A percentile compares a stretch with the other conserved stretches of the same genome.
phyloP scores from a whole-genome alignment of 345 rosid species.

The Ceriops tagal region DNA sequence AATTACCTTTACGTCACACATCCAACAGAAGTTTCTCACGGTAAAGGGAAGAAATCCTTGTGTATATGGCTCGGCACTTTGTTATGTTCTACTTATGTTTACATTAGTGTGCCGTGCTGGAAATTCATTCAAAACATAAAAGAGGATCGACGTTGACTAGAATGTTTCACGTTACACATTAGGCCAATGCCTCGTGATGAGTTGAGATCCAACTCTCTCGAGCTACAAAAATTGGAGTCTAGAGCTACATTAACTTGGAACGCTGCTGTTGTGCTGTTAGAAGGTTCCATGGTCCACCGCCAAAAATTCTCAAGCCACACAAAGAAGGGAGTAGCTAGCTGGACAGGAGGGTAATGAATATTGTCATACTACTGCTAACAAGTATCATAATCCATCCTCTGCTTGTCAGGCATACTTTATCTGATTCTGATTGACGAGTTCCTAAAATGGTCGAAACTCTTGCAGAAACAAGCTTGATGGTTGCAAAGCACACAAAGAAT shows the following conservation, averaged over 20 bases:
- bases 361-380: constrained; percentile 72
- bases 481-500: constrained; percentile 55
- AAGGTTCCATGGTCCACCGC: constrained; percentile 47
- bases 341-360: constrained; percentile 70
- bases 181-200: neutral
- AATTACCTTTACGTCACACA: too few relatives aligned
- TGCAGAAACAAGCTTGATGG: constrained; percentile 52
- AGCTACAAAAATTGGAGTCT: constrained; percentile 10
- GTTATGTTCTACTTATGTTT: too few relatives aligned
- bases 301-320: constrained; percentile 2
- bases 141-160: too few relatives aligned
- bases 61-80: too few relatives aligned
- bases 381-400: constrained; percentile 76
- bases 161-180: neutral
- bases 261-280: constrained; percentile 59
- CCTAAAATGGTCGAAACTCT: constrained; percentile 32
- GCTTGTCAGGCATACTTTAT: constrained; percentile 39
- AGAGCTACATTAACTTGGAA: constrained; percentile 49
- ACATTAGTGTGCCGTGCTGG: too few relatives aligned
- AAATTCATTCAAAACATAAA: too few relatives aligned
- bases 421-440: constrained; percentile 27
- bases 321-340: constrained; percentile 23
- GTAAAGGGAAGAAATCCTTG: too few relatives aligned
- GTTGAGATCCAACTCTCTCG: constrained; percentile 3
- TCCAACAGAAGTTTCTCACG: too few relatives aligned